phyloP scores from a whole-genome alignment of 495 filamentous ascomycete genomes.

The Penicillium diatomitis region DNA sequence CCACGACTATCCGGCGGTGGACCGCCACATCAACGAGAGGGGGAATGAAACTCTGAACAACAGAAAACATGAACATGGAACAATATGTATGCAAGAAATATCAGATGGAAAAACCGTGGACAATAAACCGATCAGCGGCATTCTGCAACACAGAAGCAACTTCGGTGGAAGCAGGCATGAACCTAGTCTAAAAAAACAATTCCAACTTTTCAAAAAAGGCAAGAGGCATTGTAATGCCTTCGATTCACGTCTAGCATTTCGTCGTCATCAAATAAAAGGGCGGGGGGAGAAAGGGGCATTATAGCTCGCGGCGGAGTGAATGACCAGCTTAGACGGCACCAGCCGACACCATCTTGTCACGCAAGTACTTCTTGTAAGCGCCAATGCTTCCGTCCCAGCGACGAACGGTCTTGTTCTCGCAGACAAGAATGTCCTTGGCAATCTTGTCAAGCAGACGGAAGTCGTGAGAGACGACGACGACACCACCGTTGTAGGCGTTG shows the following conservation, averaged over 20 bases:
- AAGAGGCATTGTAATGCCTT: constrained; percentile 18
- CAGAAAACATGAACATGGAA: neutral
- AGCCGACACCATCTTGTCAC: constrained; percentile 82
- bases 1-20: neutral
- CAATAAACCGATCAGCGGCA: neutral
- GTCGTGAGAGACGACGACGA: constrained; percentile 96
- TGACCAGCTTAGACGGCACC: constrained; percentile 36
- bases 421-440: constrained; percentile 98
- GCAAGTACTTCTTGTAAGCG: constrained; percentile 94
- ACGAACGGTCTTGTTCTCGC: constrained; percentile 87
- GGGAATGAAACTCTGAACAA: constrained; percentile 6
- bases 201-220: constrained; percentile 1
- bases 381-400: constrained; percentile 85
- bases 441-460: constrained; percentile 99
- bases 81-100: neutral
- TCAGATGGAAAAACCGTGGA: neutral
- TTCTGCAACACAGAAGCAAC: no score
- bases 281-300: constrained; percentile 1
- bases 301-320: no score
- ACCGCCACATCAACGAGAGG: neutral
- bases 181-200: neutral
- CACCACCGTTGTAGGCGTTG: constrained; percentile 91
- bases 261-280: constrained; percentile 25
- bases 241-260: constrained; percentile 37
- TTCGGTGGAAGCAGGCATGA: neutral